Evolutionary conservation across 73 alveolate genomes (phyloP).

Genomic region (Blepharisma stoltei): DNA sequence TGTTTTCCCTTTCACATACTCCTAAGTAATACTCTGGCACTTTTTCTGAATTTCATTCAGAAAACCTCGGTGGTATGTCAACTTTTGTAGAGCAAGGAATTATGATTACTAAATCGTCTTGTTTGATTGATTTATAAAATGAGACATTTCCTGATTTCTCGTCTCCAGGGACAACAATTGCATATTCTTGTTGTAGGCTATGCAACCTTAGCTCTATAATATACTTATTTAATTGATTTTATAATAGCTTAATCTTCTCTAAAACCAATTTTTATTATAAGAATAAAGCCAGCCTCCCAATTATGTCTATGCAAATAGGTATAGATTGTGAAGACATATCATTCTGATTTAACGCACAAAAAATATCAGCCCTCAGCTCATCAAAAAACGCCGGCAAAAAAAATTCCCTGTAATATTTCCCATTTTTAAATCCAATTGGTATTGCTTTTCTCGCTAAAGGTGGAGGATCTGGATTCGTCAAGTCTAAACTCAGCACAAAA

Average conservation of each 20-base stretch:
- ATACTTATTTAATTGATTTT: neutral
- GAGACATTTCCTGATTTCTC: neutral
- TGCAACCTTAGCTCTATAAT: neutral
- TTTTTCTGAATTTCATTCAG: neutral
- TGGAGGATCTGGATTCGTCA: neutral
- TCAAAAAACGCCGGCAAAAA: slow-evolving; percentile 15
- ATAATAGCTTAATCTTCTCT: neutral
- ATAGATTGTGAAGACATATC: neutral
- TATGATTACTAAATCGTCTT: neutral
- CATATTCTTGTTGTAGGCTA: neutral
- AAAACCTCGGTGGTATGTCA: neutral
- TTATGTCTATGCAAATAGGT: neutral
- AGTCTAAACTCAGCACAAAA: neutral
- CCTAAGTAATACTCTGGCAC: neutral
- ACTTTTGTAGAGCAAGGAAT: neutral
- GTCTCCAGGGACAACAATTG: neutral
- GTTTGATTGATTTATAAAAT: too few species aligned
- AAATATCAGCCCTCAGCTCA: slow-evolving; percentile 16
- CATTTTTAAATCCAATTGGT: slow-evolving; percentile 11
- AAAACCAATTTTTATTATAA: neutral
- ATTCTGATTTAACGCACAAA: slow-evolving; percentile 16
- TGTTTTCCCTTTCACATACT: neutral
- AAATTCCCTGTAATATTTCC: neutral
- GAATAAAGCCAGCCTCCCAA: neutral
- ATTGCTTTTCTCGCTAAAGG: neutral